Percentiles rank a stretch among this genome's conserved stretches.
phyloP scores from a whole-genome alignment of 108 stramenopile species.

The Conticribra guillardii region DNA sequence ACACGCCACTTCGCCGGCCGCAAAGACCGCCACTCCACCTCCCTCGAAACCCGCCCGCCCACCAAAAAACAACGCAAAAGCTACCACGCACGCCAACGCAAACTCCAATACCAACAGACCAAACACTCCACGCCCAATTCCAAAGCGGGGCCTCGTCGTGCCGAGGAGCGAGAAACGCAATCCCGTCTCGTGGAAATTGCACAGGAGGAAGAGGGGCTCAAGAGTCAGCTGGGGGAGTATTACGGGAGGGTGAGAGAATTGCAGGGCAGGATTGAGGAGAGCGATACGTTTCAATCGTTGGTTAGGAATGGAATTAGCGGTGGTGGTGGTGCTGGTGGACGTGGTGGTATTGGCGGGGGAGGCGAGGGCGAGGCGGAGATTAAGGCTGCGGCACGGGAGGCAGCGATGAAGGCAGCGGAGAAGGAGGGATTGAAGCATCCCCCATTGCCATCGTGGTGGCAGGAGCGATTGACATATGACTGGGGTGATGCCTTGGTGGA shows the following conservation, averaged over 20 bases:
- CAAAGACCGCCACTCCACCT: slow-evolving; percentile 67
- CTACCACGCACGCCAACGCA: slow-evolving; percentile 57
- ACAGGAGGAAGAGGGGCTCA: slow-evolving; percentile 49
- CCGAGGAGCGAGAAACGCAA: slow-evolving; percentile 25
- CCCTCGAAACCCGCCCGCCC: slow-evolving; percentile 61
- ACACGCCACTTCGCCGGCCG: slow-evolving; percentile 47
- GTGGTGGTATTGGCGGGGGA: too few relatives aligned
- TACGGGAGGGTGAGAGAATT: slow-evolving; percentile 51
- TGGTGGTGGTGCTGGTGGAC: too few relatives aligned
- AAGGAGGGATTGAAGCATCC: slow-evolving; percentile 33
- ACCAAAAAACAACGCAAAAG: slow-evolving; percentile 68
- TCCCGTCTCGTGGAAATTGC: slow-evolving; percentile 49
- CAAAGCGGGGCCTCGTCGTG: slow-evolving; percentile 64
- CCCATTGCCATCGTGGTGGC: slow-evolving; percentile 37
- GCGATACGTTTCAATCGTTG: slow-evolving; percentile 29
- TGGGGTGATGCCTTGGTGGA: slow-evolving; percentile 79
- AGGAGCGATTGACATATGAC: slow-evolving; percentile 65
- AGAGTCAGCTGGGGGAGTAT: slow-evolving; percentile 25
- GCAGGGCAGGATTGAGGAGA: slow-evolving; percentile 28
- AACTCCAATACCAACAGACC: slow-evolving; percentile 41
- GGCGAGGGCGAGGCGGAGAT: slow-evolving; percentile 23
- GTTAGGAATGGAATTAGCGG: slow-evolving; percentile 21
- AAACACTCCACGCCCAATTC: slow-evolving; percentile 71
- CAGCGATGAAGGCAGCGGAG: slow-evolving; percentile 47
- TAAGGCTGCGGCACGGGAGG: slow-evolving; percentile 26